Conservation (phyloP, 2,329 filamentous ascomycete genomes). For the Kalmusia sp. region DNA sequence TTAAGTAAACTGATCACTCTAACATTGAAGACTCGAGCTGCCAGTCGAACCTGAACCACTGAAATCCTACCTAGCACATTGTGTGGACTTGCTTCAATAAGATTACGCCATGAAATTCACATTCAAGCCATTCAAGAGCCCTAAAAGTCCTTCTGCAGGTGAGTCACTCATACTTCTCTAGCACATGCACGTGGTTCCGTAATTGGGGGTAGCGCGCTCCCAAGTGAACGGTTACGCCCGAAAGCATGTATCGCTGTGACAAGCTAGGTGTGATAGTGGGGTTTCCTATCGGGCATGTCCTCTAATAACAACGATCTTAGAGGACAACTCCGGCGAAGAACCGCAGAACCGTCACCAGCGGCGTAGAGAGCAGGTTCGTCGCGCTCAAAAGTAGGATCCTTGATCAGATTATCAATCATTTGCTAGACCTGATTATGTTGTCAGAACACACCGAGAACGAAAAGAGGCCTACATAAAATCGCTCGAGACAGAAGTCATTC, state of each 20-base stretch:
- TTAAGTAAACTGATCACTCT: neutral
- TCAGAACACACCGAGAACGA: slow-evolving; percentile 40
- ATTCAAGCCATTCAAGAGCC: slow-evolving; percentile 19
- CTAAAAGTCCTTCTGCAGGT: slow-evolving; percentile 10
- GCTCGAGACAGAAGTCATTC: slow-evolving; percentile 36
- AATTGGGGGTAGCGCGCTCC: too few relatives aligned
- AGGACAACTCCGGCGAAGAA: neutral
- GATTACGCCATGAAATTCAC: slow-evolving; percentile 20
- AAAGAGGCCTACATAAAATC: slow-evolving; percentile 42
- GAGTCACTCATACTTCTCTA: too few relatives aligned
- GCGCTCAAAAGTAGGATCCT: slow-evolving; percentile 37
- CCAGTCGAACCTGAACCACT: neutral
- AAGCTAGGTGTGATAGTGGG: too few relatives aligned
- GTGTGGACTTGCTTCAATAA: too few relatives aligned
- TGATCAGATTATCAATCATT: too few relatives aligned
- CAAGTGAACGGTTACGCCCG: neutral
- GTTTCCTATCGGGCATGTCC: too few relatives aligned
- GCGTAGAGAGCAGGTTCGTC: slow-evolving; percentile 47
- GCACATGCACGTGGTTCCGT: too few relatives aligned
- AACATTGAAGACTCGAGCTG: neutral
- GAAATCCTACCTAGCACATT: neutral
- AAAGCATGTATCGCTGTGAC: too few relatives aligned
- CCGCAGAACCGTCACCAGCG: slow-evolving; percentile 21
- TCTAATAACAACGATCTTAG: neutral
- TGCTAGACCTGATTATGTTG: neutral